A percentile compares a stretch with the other conserved stretches of the same genome.
These are phyloP conservation scores for Dryadomyces quercus-mongolicae DNA, from an alignment of 2,329 filamentous ascomycete genomes.

Conservation along the genomic window DNA sequence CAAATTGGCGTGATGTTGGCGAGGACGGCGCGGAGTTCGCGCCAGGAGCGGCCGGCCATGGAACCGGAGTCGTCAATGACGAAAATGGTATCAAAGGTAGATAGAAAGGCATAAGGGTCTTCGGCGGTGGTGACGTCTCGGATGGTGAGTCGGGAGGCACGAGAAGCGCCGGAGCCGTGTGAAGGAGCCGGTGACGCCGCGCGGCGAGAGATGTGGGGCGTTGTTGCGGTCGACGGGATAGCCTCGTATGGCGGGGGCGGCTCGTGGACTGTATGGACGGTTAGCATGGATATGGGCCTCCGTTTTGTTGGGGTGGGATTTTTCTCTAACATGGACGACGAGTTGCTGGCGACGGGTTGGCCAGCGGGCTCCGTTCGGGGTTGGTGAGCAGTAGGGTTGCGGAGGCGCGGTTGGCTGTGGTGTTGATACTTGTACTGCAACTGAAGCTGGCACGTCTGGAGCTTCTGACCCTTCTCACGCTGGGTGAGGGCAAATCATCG, in stretches of 20 bases:
- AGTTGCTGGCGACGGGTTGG: slow-evolving; percentile 11
- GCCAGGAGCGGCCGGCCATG: slow-evolving; percentile 71
- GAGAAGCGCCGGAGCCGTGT: slow-evolving; percentile 12
- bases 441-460: background rate
- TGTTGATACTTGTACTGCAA: too few species aligned
- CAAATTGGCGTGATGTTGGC: slow-evolving; percentile 70
- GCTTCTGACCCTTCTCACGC: background rate
- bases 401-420: too few species aligned
- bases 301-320: too few species aligned
- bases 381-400: background rate
- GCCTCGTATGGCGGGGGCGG: slow-evolving; percentile 22
- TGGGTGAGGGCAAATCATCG: background rate
- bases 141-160: slow-evolving; percentile 4
- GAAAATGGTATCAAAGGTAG: slow-evolving; percentile 75
- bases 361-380: slow-evolving; percentile 11
- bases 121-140: slow-evolving; percentile 33
- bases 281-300: slow-evolving; percentile 5
- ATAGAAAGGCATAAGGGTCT: slow-evolving; percentile 65
- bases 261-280: slow-evolving; percentile 8
- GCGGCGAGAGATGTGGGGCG: background rate
- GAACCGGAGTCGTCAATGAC: slow-evolving; percentile 86
- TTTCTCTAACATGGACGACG: slow-evolving; percentile 13
- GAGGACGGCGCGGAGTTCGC: slow-evolving; percentile 59
- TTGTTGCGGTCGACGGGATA: slow-evolving; percentile 5
- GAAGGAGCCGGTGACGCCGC: background rate